Evolutionary conservation across 495 filamentous ascomycete species (phyloP).

Genomic region (Penicillium crystallinum): DNA sequence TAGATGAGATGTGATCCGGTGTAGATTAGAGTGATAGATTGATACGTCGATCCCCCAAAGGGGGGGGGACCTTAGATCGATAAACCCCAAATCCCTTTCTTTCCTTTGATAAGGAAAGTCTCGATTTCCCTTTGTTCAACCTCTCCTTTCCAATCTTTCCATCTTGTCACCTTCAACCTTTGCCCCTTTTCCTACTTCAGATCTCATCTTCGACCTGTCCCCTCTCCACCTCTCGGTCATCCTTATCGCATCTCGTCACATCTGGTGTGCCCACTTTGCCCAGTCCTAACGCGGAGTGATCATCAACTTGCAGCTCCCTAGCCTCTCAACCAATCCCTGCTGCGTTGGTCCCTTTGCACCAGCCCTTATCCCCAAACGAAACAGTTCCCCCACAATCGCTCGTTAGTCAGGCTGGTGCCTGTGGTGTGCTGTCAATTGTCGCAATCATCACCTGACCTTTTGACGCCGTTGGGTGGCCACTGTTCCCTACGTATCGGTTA

Average conservation of each 20-base stretch:
- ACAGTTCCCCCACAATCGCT: constrained; percentile 8
- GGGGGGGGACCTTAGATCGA: constrained; percentile 25
- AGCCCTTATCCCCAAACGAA: constrained; percentile 1
- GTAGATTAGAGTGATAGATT: constrained; percentile 27
- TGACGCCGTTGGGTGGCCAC: constrained; percentile 19
- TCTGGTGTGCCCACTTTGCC: constrained; percentile 6
- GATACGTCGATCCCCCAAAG: constrained; percentile 26
- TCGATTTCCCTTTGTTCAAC: constrained; percentile 7
- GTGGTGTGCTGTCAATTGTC: constrained; percentile 21
- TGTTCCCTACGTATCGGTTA: constrained; percentile 13
- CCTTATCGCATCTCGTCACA: background rate
- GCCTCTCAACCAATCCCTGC: constrained; percentile 14
- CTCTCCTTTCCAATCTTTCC: constrained; percentile 7
- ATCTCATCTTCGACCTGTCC: constrained; percentile 3
- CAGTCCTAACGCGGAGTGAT: constrained; percentile 14
- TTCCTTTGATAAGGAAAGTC: constrained; percentile 3
- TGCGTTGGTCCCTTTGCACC: constrained; percentile 3
- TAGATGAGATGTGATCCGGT: constrained; percentile 20
- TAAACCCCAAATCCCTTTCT: constrained; percentile 24
- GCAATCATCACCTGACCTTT: constrained; percentile 27
- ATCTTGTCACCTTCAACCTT: background rate
- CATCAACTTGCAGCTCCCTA: constrained; percentile 24
- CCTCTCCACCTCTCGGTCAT: background rate
- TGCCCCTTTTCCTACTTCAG: background rate
- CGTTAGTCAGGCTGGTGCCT: constrained; percentile 8